Evolutionary conservation across 169 alveolate species (phyloP), one percentile per base, ranked within the genome.

Genomic region (Cryptosporidium ryanae): DNA sequence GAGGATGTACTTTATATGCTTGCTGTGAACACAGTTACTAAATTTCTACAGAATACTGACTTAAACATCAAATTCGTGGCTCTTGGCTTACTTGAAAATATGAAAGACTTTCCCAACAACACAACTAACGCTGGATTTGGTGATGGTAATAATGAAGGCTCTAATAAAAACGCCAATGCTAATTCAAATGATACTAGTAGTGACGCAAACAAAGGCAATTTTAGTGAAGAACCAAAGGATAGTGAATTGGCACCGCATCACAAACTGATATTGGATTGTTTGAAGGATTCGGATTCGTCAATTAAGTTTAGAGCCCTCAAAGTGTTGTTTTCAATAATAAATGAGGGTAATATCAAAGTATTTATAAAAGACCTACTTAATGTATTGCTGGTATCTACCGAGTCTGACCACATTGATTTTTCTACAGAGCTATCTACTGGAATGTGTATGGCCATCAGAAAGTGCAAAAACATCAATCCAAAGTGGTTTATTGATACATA

Each of bases 301-400:
- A 96, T 98, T 50, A 95, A 98, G 84, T 94, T 96, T 90, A 94
- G 98, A 55, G 99, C 99, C 17, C 91, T 98, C 29, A 99, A 98
- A 66, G 97, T 98, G 29, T 82, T 98, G 17, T 96, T 95, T 87
- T 91, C 97, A 31, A 94, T 98, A 82, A 95, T 97, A 31, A 96
- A 97, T 66, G 94, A 95, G 89, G 93, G 92, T 44, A 97, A 97
- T 70, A 94, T 97, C 34, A 96, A 94, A 82, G 92, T 93, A 29
- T 94, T 98, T 89, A 95, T 96, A 43, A 95, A 96, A 68, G 99
- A 98, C 68, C 82, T 97, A 46, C 91, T 94, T 63, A 96, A 98
- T 90, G 94, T 91, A 83, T 92, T 98, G 34, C 65, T 97, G 61
- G 91, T 94, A 21, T 94, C 98, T 18, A 97, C 93, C 59, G 93